Evolutionary conservation across 2,329 filamentous ascomycete genomes (phyloP), one percentile per base, ranked within the genome.

Genomic region (Tothia fuscella): DNA sequence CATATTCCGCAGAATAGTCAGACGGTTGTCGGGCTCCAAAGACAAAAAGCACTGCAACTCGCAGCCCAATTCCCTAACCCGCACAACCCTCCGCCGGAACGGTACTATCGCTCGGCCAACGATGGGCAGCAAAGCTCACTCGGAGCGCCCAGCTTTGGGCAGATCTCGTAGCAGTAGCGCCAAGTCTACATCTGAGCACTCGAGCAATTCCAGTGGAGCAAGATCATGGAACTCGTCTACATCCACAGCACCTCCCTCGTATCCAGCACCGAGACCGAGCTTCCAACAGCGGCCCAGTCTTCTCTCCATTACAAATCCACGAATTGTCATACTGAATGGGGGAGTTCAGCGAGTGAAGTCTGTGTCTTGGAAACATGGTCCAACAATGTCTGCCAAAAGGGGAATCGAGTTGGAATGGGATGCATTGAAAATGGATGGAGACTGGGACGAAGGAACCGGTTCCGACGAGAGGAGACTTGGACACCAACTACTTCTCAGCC

Each of bases 331-430:
- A 37, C n/a, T 25, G 22, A 14, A 2, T 37, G 13, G n/a, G 12
- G 3, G 22, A 37, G 10, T 21, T 25, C 13, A 28, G 22, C 21
- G 28, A 21, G 22, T 21, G 22, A 17, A 26, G 7, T 7, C 5
- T n/a, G 25, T 25, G 35, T 37, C 35, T 6, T 37, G 35, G 35
- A 21, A 37, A 25, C 35, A 37, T 16, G 35, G 35, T 16, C 35
- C 35, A n/a, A 37, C 35, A 7, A 37, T 37, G 35, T 37, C 35
- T 9, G 35, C 35, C 35, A 37, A 37, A 25, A 21, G 35, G 1
- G 35, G 35, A 25, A 37, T 37, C 21, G 35, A 37, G 14, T 12
- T 37, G 4, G 35, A 37, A 37, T 37, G 35, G 35, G 22, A 21
- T 9, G 35, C 20, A 6, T 21, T 37, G 13, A 37, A 26, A 12